Evolutionary conservation across 306 rosid species (phyloP).

Genomic region (Potentilla sterilis): DNA sequence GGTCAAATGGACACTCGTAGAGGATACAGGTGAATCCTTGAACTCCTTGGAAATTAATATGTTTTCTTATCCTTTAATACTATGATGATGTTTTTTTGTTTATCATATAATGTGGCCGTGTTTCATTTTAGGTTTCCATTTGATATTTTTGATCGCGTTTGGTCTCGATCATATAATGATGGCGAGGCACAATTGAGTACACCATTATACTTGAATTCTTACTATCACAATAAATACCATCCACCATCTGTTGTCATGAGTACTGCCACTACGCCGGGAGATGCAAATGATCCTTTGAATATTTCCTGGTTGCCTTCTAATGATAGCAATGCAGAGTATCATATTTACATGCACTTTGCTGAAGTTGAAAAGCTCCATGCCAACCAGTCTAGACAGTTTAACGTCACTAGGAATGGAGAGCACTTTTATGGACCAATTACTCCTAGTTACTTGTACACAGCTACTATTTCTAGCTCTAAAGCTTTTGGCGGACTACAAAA

Average conservation of each 20-base stretch:
- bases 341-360: constrained; percentile 30
- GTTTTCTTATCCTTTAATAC: not conserved
- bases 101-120: not conserved
- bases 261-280: constrained; percentile 31
- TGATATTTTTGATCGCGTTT: constrained; percentile 49
- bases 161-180: constrained; percentile 26
- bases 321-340: constrained; percentile 1
- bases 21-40: not conserved
- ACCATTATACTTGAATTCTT: not conserved
- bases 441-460: constrained; percentile 9
- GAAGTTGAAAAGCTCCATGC: constrained; percentile 22
- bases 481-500: not conserved
- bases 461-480: not conserved
- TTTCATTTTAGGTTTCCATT: constrained; percentile 28
- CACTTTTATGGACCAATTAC: not conserved
- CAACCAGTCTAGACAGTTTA: constrained; percentile 26
- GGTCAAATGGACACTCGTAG: not conserved
- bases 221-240: not conserved
- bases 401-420: not conserved
- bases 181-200: constrained; percentile 15
- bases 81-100: not conserved
- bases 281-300: constrained; percentile 14
- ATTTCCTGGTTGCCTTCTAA: not conserved
- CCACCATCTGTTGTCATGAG: constrained; percentile 36
- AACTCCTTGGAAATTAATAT: not conserved